Conservation (phyloP, 2,329 filamentous ascomycete species). For the Cladosporium sp. region DNA sequence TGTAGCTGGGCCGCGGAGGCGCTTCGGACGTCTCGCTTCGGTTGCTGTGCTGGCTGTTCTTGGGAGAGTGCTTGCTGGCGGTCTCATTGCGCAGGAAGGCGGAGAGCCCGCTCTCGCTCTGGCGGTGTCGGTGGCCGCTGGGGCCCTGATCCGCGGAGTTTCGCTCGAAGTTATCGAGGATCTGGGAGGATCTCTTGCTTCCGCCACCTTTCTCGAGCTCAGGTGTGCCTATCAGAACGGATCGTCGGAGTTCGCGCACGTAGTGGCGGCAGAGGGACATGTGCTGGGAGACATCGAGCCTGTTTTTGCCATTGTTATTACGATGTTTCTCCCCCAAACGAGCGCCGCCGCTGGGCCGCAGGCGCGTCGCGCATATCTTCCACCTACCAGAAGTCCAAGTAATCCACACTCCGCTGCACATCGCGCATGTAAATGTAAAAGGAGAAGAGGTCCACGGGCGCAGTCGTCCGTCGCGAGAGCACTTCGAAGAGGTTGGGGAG, state of each 20-base stretch:
- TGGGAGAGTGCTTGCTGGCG: slow-evolving; percentile 41
- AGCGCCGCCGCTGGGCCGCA: neutral
- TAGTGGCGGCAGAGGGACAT: slow-evolving; percentile 97
- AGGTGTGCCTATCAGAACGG: slow-evolving; percentile 86
- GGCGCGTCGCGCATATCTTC: slow-evolving; percentile 28
- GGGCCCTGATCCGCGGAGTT: slow-evolving; percentile 30
- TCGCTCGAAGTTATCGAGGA: slow-evolving; percentile 56
- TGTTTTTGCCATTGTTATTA: slow-evolving; percentile 33
- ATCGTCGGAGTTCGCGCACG: slow-evolving; percentile 87
- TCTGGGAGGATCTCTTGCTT: slow-evolving; percentile 78
- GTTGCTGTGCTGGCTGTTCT: slow-evolving; percentile 41
- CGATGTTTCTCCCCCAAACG: neutral
- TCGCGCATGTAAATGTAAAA: slow-evolving; percentile 99
- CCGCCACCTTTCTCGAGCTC: slow-evolving; percentile 71
- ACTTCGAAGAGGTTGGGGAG: slow-evolving; percentile 95
- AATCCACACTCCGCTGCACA: slow-evolving; percentile 95
- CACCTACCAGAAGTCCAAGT: slow-evolving; percentile 87
- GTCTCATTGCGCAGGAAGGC: slow-evolving; percentile 67
- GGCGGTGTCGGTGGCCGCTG: slow-evolving; percentile 19
- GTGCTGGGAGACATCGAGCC: slow-evolving; percentile 98
- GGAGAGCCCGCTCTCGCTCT: slow-evolving; percentile 64
- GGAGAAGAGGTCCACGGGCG: slow-evolving; percentile 93
- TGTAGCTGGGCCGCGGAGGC: slow-evolving; percentile 50
- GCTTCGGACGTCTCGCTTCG: slow-evolving; percentile 36
- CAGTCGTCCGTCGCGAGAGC: slow-evolving; percentile 83